These are phyloP conservation scores for Xylaria digitata DNA, from an alignment of 2,329 filamentous ascomycete genomes.

Conservation along the genomic window DNA sequence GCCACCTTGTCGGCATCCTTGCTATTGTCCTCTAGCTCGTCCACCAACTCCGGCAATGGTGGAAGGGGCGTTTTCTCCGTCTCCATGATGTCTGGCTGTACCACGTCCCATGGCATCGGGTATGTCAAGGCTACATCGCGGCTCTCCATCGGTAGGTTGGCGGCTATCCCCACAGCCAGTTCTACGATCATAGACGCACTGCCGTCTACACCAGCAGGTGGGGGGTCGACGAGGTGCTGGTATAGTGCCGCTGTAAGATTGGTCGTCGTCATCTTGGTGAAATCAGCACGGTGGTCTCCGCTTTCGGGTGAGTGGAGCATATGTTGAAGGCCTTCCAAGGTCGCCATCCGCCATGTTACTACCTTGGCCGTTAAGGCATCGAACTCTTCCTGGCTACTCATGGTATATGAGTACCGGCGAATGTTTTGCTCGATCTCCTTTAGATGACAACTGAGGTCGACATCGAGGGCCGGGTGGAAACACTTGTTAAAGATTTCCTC, in stretches of 20 bases:
- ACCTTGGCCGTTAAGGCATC: conserved; percentile 89
- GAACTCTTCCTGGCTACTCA: conserved; percentile 85
- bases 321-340: conserved; percentile 87
- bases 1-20: conserved; percentile 56
- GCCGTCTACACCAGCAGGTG: conserved; percentile 84
- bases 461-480: conserved; percentile 90
- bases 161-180: conserved; percentile 84
- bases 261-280: conserved; percentile 76
- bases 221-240: conserved; percentile 79
- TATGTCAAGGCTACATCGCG: conserved; percentile 91
- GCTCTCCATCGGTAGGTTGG: conserved; percentile 89
- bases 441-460: conserved; percentile 77
- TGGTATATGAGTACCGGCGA: conserved; percentile 77
- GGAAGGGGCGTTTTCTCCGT: conserved; percentile 79
- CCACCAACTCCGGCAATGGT: conserved; percentile 59
- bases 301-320: conserved; percentile 73
- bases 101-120: conserved; percentile 77
- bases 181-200: conserved; percentile 94
- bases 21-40: conserved; percentile 52
- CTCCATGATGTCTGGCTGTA: conserved; percentile 85
- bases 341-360: conserved; percentile 92
- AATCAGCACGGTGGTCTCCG: conserved; percentile 71
- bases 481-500: conserved; percentile 91
- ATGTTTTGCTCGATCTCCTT: conserved; percentile 92
- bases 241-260: conserved; percentile 77